Evolutionary conservation across 2,329 filamentous ascomycete species (phyloP), one percentile per base, ranked within the genome.

Genomic region (Colletotrichum siamense): DNA sequence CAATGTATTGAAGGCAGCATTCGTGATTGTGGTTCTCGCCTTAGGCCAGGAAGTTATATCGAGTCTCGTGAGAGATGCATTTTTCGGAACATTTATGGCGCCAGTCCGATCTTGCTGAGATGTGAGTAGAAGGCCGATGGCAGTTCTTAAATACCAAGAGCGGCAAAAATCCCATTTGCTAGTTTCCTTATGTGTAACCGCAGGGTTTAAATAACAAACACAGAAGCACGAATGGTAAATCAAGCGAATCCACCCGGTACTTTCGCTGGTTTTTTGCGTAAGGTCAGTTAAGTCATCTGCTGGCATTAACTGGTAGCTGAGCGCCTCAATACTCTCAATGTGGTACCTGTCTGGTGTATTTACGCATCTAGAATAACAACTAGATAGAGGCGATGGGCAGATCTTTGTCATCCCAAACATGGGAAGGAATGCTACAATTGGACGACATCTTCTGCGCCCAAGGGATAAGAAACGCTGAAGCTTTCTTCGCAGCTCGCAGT

Each of bases 391-490:
- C 44, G n/a, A 22, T 12, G n/a, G 44, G 13, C 18, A 13, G 18
- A 22, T 22, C 18, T 13, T 2, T 49, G 6, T 49, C 44, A 22
- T 49, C n/a, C 44, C n/a, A 22, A 49, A 7, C n/a, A 49, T 49
- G 44, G 4, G 2, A 12, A n/a, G 10, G 10, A 49, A 22, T 6
- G 18, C 9, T 44, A n/a, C 5, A 6, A 10, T 10, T 44, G 18
- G 1, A 44, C 18, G 0, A 3, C 1, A n/a, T 6, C 9, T 44
- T n/a, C 39, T n/a, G 39, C n/a, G n/a, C 10, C 10, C 2, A 22
- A 49, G 44, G 6, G 3, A 22, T 22, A 6, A 22, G 44, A n/a
- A 22, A n/a, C 5, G 9, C 6, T 7, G 44, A 4, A n/a, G 10
- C 18, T 49, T n/a, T 49, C 18, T 49, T 49, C 10, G 10, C 10